A percentile compares a stretch with the other conserved stretches of the same genome.
phyloP scores from a whole-genome alignment of 306 rosid genomes.

The Cajanus cajan region DNA sequence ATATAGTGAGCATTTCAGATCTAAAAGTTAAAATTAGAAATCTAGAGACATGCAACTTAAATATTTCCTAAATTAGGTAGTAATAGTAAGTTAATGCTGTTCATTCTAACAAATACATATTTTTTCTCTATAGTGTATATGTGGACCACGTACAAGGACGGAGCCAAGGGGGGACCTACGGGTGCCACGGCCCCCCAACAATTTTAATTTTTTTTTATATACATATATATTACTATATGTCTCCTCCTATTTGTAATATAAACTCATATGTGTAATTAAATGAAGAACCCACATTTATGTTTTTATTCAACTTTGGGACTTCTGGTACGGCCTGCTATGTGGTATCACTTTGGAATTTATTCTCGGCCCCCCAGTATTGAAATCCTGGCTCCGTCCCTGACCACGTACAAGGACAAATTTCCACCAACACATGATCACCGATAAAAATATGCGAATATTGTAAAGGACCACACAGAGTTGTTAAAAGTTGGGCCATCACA shows the following conservation, averaged over 20 bases:
- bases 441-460: constrained; percentile 27
- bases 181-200: too few relatives aligned
- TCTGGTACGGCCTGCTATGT: too few relatives aligned
- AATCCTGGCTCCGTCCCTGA: too few relatives aligned
- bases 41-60: neutral
- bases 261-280: too few relatives aligned
- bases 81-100: neutral
- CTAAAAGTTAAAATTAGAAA: neutral
- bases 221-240: too few relatives aligned
- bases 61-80: neutral
- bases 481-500: constrained; percentile 29
- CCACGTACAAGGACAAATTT: constrained; percentile 24
- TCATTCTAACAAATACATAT: neutral
- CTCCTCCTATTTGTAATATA: too few relatives aligned
- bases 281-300: too few relatives aligned
- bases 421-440: constrained; percentile 23
- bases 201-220: too few relatives aligned
- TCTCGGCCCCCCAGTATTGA: too few relatives aligned
- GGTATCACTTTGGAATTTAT: too few relatives aligned
- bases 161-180: too few relatives aligned
- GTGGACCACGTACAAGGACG: constrained; percentile 31
- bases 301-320: too few relatives aligned
- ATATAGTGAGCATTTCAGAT: neutral
- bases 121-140: neutral
- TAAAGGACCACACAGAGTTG: constrained; percentile 22